Conservation (phyloP, 2,329 filamentous ascomycete species). For the Cladophialophora carrionii region DNA sequence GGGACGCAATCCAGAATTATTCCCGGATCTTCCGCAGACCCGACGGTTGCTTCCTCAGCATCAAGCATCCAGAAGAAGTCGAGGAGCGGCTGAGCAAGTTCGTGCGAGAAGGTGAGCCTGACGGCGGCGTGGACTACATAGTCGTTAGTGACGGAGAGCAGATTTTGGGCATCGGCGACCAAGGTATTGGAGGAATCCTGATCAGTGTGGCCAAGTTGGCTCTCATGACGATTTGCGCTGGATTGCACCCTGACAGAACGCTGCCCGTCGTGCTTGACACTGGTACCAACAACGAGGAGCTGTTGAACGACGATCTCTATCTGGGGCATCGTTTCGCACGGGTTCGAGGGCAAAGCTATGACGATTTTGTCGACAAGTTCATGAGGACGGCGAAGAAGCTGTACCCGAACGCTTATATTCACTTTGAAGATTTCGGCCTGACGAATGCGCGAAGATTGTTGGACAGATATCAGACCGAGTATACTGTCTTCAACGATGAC, state of each 20-base stretch:
- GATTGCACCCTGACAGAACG: constrained; percentile 76
- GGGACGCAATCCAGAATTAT: constrained; percentile 81
- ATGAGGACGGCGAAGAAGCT: constrained; percentile 67
- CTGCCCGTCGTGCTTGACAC: constrained; percentile 83
- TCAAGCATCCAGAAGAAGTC: constrained; percentile 68
- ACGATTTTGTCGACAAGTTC: constrained; percentile 75
- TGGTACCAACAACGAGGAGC: constrained; percentile 76
- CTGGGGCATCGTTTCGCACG: constrained; percentile 71
- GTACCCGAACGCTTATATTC: constrained; percentile 80
- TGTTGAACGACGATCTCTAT: constrained; percentile 77
- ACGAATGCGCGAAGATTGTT: constrained; percentile 74
- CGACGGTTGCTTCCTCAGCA: constrained; percentile 79
- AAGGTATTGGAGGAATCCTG: constrained; percentile 81
- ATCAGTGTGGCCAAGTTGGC: constrained; percentile 84
- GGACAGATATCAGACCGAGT: constrained; percentile 71
- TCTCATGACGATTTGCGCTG: constrained; percentile 82
- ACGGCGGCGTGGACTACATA: constrained; percentile 71
- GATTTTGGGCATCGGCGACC: constrained; percentile 84
- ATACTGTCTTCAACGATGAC: constrained; percentile 89
- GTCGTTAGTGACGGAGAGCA: constrained; percentile 74
- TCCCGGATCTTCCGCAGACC: constrained; percentile 76
- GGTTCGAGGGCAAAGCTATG: constrained; percentile 71
- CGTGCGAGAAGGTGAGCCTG: constrained; percentile 44
- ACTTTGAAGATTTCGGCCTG: constrained; percentile 88
- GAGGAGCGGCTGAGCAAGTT: constrained; percentile 60